Evolutionary conservation across 139 green algal genomes (phyloP).

Genomic region (Eudorina sp.): DNA sequence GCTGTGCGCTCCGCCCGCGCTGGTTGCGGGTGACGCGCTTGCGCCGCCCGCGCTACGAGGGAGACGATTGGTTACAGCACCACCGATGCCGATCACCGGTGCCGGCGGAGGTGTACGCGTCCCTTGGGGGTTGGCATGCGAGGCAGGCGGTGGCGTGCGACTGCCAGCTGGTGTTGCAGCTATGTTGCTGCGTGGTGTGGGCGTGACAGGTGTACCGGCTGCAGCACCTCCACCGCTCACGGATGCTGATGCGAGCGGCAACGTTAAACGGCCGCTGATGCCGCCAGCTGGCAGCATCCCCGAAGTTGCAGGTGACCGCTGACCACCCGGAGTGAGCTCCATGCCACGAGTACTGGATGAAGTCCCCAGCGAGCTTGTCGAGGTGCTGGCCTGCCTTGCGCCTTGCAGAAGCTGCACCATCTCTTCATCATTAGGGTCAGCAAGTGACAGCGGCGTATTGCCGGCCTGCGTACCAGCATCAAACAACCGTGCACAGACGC

Average conservation of each 20-base stretch:
- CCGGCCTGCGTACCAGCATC: background rate
- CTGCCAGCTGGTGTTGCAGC: background rate
- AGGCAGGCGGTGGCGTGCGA: background rate
- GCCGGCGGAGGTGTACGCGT: background rate
- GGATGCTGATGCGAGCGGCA: no score
- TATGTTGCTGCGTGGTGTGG: no score
- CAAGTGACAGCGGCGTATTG: constrained; percentile 9
- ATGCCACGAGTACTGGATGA: background rate
- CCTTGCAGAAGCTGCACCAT: constrained; percentile 3
- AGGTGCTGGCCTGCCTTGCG: background rate
- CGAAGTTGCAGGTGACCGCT: no score
- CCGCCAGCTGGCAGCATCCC: no score
- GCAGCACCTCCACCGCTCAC: no score
- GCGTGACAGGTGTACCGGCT: no score
- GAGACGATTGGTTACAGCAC: background rate
- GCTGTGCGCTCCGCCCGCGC: no score
- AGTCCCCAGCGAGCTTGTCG: background rate
- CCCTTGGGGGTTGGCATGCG: background rate
- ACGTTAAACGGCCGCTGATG: no score
- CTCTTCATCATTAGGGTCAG: background rate
- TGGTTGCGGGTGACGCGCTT: no score
- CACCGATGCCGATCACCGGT: background rate
- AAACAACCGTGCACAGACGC: no score
- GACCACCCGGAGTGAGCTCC: no score
- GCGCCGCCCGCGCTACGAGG: no score